phyloP scores from a whole-genome alignment of 2,329 filamentous ascomycete species.

The Clonostachys solani region DNA sequence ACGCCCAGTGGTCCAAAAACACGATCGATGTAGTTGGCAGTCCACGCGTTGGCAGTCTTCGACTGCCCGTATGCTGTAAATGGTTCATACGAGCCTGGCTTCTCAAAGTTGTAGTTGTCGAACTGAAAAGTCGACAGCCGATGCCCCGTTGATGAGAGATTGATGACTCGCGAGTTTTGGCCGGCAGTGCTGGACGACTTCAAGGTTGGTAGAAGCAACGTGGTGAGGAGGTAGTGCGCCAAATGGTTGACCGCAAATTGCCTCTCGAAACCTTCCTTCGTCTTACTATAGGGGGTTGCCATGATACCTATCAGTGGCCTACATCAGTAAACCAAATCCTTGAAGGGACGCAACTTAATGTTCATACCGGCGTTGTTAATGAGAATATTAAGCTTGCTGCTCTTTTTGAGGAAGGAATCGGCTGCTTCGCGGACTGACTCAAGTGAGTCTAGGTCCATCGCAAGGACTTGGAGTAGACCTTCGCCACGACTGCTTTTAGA shows the following conservation, averaged over 20 bases:
- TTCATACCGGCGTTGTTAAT: slow-evolving; percentile 34
- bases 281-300: slow-evolving; percentile 23
- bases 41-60: neutral
- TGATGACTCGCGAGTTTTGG: neutral
- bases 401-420: slow-evolving; percentile 7
- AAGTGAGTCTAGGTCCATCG: slow-evolving; percentile 20
- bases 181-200: neutral
- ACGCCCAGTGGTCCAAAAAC: neutral
- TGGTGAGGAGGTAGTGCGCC: slow-evolving; percentile 40
- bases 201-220: slow-evolving; percentile 28
- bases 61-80: neutral
- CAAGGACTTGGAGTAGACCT: slow-evolving; percentile 23
- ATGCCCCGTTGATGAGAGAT: neutral
- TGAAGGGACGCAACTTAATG: too few species aligned
- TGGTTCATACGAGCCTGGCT: neutral
- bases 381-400: slow-evolving; percentile 18
- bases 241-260: slow-evolving; percentile 41
- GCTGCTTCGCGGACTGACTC: slow-evolving; percentile 19
- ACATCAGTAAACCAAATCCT: too few species aligned
- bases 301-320: slow-evolving; percentile 22
- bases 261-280: slow-evolving; percentile 33
- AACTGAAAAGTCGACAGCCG: neutral
- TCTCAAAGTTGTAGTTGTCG: neutral
- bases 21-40: neutral
- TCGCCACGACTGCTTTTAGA: slow-evolving; percentile 10